phyloP scores from a whole-genome alignment of 139 green algal species.

The Chlorella sp. region DNA sequence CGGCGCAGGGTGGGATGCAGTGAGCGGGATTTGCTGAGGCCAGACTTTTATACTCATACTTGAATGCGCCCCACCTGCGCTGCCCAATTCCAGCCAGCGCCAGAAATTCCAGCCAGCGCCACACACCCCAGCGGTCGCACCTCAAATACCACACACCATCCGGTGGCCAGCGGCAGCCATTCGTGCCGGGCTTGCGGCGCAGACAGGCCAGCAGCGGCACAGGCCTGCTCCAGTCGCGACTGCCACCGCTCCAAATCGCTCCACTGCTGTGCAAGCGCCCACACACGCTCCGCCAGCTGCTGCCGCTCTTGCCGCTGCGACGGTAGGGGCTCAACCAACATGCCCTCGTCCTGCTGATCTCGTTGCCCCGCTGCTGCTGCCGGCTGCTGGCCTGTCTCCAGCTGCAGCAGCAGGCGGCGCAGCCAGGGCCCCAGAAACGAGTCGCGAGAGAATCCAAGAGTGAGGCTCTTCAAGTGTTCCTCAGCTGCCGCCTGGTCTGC shows the following conservation, averaged over 20 bases:
- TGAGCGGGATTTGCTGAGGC: too few species aligned
- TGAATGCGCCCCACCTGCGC: too few species aligned
- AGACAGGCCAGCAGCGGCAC: background rate
- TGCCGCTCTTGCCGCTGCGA: background rate
- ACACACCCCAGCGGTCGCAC: background rate
- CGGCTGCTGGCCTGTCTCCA: background rate
- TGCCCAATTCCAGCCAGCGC: too few species aligned
- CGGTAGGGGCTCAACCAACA: too few species aligned
- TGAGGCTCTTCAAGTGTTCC: background rate
- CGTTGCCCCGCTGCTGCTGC: background rate
- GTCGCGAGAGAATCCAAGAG: background rate
- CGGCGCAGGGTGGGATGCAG: background rate
- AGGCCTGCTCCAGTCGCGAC: background rate
- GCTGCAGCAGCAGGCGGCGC: constrained; percentile 3
- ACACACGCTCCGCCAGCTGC: background rate
- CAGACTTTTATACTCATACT: too few species aligned
- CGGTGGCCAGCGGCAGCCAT: constrained; percentile 16
- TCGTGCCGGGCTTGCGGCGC: background rate
- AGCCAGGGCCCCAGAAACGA: constrained; percentile 18
- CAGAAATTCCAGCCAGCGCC: too few species aligned
- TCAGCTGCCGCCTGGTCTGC: background rate
- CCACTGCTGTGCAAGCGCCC: constrained; percentile 18
- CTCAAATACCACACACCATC: constrained; percentile 29
- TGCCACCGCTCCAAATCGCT: background rate
- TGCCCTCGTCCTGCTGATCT: too few species aligned